Evolutionary conservation across 2,329 filamentous ascomycete genomes (phyloP).

Genomic region (Phaeomoniella chlamydospora): DNA sequence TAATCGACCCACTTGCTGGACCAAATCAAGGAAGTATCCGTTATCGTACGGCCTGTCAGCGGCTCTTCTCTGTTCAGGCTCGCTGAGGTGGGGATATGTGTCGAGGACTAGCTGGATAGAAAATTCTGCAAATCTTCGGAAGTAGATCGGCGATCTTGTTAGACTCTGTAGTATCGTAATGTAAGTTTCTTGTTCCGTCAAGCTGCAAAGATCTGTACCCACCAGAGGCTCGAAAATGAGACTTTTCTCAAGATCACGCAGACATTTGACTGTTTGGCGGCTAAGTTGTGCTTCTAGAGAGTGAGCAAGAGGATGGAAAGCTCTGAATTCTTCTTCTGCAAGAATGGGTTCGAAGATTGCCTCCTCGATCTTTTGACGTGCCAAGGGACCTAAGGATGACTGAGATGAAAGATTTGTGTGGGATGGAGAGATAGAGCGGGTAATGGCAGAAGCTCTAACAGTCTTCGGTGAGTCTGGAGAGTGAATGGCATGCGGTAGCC

Average conservation of each 20-base stretch:
- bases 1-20: slow-evolving; percentile 86
- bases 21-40: slow-evolving; percentile 92
- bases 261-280: slow-evolving; percentile 73
- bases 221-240: slow-evolving; percentile 83
- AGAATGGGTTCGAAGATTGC: slow-evolving; percentile 67
- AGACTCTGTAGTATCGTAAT: slow-evolving; percentile 54
- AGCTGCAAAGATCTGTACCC: slow-evolving; percentile 53
- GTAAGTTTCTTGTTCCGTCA: slow-evolving; percentile 55
- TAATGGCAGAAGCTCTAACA: slow-evolving; percentile 39
- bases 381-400: slow-evolving; percentile 51
- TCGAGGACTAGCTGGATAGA: slow-evolving; percentile 83
- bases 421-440: slow-evolving; percentile 39
- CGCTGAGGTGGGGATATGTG: slow-evolving; percentile 71
- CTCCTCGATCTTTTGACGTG: slow-evolving; percentile 65
- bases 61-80: slow-evolving; percentile 72
- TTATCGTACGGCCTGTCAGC: slow-evolving; percentile 84
- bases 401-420: slow-evolving; percentile 32
- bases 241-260: slow-evolving; percentile 89
- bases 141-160: slow-evolving; percentile 53
- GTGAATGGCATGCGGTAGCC: slow-evolving; percentile 3
- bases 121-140: slow-evolving; percentile 78
- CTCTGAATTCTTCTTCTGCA: slow-evolving; percentile 55
- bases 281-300: slow-evolving; percentile 51
- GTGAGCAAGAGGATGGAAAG: slow-evolving; percentile 66
- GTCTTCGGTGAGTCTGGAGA: slow-evolving; percentile 18